Evolutionary conservation across 2,329 filamentous ascomycete genomes (phyloP).

Genomic region (Talaromyces sp.): DNA sequence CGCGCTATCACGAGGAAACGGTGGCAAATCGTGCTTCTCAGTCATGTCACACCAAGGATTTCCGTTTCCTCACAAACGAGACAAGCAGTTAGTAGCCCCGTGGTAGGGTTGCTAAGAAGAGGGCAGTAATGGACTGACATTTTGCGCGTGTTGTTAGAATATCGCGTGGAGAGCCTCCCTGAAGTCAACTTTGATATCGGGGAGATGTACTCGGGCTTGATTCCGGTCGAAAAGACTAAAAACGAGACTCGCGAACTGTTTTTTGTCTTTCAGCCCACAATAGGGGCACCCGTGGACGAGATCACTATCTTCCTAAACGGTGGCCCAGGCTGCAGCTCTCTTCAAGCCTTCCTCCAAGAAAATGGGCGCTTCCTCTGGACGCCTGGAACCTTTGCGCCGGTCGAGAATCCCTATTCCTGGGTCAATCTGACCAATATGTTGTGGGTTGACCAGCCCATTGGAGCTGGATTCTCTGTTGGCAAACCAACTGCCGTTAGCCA

Average conservation of each 20-base stretch:
- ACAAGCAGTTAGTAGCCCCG: neutral
- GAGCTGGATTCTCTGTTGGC: conserved; percentile 65
- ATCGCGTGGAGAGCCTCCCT: conserved; percentile 61
- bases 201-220: conserved; percentile 44
- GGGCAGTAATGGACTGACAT: neutral
- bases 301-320: conserved; percentile 46
- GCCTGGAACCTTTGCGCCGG: conserved; percentile 60
- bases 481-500: conserved; percentile 59
- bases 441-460: conserved; percentile 47
- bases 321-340: conserved; percentile 51
- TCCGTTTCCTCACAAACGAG: neutral
- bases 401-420: conserved; percentile 65
- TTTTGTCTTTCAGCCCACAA: conserved; percentile 45
- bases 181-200: conserved; percentile 64
- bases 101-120: neutral
- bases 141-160: conserved; percentile 47
- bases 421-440: conserved; percentile 69
- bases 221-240: conserved; percentile 46
- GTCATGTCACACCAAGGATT: neutral
- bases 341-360: conserved; percentile 67
- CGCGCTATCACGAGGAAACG: neutral
- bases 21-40: neutral
- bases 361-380: conserved; percentile 71
- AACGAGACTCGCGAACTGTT: conserved; percentile 41
- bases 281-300: conserved; percentile 39